Conservation (phyloP, 345 rosid genomes). For the Atalantia buxifolia region DNA sequence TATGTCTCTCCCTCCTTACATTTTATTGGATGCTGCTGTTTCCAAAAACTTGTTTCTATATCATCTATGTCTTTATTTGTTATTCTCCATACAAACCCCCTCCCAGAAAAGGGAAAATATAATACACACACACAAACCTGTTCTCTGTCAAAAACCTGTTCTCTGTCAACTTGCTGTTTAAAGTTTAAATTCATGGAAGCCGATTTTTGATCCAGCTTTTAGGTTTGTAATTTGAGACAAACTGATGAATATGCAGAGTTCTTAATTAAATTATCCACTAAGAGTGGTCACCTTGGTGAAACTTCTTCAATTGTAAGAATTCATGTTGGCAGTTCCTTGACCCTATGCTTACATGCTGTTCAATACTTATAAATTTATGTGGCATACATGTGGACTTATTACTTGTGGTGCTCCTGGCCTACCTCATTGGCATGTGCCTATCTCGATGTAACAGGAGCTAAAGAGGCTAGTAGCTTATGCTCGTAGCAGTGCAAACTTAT, state of each 20-base stretch:
- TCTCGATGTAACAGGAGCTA: constrained; percentile 55
- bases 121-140: no score
- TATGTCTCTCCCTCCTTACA: not conserved
- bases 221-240: not conserved
- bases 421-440: constrained; percentile 1
- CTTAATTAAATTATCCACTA: not conserved
- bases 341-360: not conserved
- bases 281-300: not conserved
- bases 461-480: constrained; percentile 87
- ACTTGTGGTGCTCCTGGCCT: not conserved
- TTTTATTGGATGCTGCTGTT: not conserved
- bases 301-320: not conserved
- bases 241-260: not conserved
- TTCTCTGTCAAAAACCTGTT: not conserved
- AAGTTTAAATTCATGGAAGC: not conserved
- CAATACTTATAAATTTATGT: not conserved
- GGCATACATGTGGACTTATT: not conserved
- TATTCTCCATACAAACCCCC: not conserved
- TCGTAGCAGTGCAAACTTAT: constrained; percentile 75
- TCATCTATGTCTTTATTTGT: not conserved
- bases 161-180: not conserved
- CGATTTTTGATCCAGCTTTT: not conserved
- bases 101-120: no score
- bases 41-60: not conserved
- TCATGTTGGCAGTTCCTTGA: not conserved